Conservation (phyloP, 805 yeast species). For the Saturnispora halmiae region DNA sequence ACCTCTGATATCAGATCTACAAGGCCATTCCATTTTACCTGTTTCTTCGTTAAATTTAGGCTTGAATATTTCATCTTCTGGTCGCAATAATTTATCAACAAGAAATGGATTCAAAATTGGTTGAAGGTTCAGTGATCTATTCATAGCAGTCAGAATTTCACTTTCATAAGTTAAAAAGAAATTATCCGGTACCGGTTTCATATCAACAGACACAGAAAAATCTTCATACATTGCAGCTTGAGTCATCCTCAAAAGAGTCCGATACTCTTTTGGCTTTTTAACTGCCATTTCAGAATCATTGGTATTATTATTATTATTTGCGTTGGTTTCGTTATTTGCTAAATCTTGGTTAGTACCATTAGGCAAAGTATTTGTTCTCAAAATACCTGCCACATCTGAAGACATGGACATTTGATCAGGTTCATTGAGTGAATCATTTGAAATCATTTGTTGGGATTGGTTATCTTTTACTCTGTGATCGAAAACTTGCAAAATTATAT, state of each 20-base stretch:
- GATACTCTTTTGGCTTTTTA: constrained; percentile 59
- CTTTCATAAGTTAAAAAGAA: constrained; percentile 77
- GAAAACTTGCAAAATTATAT: constrained; percentile 73
- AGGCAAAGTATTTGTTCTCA: neutral
- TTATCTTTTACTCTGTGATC: constrained; percentile 59
- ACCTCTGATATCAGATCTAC: constrained; percentile 34
- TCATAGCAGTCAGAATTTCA: constrained; percentile 72
- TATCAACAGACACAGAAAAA: constrained; percentile 72
- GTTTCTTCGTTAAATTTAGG: constrained; percentile 32
- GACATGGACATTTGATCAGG: too few relatives aligned
- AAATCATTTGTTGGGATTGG: constrained; percentile 4
- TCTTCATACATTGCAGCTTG: constrained; percentile 78
- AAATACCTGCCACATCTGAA: too few relatives aligned
- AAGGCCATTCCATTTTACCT: constrained; percentile 28
- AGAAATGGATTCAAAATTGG: constrained; percentile 65
- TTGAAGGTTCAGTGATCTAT: constrained; percentile 65
- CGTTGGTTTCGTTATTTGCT: neutral
- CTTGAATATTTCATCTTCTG: constrained; percentile 31
- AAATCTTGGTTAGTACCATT: neutral
- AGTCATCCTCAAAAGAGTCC: constrained; percentile 73
- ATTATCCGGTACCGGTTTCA: constrained; percentile 67
- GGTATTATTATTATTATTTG: neutral
- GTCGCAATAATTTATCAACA: constrained; percentile 38
- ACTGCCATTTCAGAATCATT: constrained; percentile 7
- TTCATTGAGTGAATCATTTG: too few relatives aligned